A percentile compares a stretch with the other conserved stretches of the same genome.
phyloP scores from a whole-genome alignment of 2,329 filamentous ascomycete species.

The Colletotrichum limetticola region DNA sequence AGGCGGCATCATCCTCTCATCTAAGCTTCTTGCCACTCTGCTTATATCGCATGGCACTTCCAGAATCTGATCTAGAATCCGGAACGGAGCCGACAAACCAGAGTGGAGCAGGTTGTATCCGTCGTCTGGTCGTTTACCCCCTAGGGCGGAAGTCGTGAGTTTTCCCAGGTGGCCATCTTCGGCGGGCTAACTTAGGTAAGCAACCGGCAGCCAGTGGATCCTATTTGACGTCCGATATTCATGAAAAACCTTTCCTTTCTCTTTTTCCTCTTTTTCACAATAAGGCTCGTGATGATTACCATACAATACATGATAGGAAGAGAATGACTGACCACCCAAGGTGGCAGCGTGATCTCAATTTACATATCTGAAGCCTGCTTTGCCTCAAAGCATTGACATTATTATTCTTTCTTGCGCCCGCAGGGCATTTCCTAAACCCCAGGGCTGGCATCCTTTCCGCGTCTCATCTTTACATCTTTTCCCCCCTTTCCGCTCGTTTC shows the following conservation, averaged over 20 bases:
- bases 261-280: conserved; percentile 46
- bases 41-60: conserved; percentile 16
- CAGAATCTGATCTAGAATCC: conserved; percentile 2
- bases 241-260: conserved; percentile 37
- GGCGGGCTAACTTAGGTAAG: conserved; percentile 22
- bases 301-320: conserved; percentile 73
- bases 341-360: conserved; percentile 70
- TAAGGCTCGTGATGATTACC: conserved; percentile 70
- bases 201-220: conserved; percentile 1
- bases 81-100: neutral
- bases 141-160: neutral
- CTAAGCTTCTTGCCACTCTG: conserved; percentile 2
- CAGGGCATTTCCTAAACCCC: conserved; percentile 3
- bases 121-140: conserved; percentile 1
- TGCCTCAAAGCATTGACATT: conserved; percentile 20
- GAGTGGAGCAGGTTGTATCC: conserved; percentile 8
- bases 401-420: neutral
- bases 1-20: conserved; percentile 16
- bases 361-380: conserved; percentile 66
- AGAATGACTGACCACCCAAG: conserved; percentile 67
- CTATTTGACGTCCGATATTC: conserved; percentile 33
- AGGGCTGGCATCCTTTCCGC: neutral
- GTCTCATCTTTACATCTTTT: conserved; percentile 31
- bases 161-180: neutral
- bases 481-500: conserved; percentile 1